phyloP scores from a whole-genome alignment of 1,284 basidiomycete species.

The Phenoliferia sp. region DNA sequence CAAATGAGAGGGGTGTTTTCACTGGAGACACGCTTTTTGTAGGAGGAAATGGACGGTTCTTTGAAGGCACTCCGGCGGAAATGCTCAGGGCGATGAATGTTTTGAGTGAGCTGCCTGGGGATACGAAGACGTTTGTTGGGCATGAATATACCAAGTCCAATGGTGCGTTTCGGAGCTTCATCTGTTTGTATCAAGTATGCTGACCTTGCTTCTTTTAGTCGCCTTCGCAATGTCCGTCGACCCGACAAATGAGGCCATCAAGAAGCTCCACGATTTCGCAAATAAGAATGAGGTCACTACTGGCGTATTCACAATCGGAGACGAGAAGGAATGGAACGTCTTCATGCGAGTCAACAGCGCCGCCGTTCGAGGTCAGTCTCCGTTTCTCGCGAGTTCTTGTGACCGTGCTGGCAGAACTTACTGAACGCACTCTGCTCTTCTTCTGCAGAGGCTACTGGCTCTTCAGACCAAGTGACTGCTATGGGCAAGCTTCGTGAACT shows the following conservation, averaged over 20 bases:
- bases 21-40: conserved; percentile 96
- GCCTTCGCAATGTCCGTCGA: conserved; percentile 52
- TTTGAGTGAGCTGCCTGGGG: conserved; percentile 62
- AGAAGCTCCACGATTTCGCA: conserved; percentile 54
- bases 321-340: conserved; percentile 80
- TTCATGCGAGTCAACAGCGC: conserved; percentile 57
- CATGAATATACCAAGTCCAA: conserved; percentile 76
- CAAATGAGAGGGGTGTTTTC: conserved; percentile 68
- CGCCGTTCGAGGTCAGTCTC: conserved; percentile 17
- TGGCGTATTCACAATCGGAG: conserved; percentile 72
- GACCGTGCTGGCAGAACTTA: too few species aligned
- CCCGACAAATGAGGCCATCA: conserved; percentile 56
- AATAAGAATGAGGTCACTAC: conserved; percentile 56
- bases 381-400: too few species aligned
- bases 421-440: background rate
- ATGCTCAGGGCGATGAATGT: conserved; percentile 73
- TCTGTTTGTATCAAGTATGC: too few species aligned
- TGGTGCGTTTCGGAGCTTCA: background rate
- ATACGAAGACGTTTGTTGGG: conserved; percentile 81
- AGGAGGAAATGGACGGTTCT: conserved; percentile 93
- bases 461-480: conserved; percentile 19
- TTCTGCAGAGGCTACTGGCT: conserved; percentile 16
- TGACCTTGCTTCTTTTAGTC: conserved; percentile 35
- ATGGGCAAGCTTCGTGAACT: conserved; percentile 26
- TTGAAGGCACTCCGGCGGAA: conserved; percentile 80